A percentile compares a stretch with the other conserved stretches of the same genome.
These are phyloP conservation scores for Chaetomium olivaceum DNA, from an alignment of 2,329 filamentous ascomycete species.

Conservation along the genomic window DNA sequence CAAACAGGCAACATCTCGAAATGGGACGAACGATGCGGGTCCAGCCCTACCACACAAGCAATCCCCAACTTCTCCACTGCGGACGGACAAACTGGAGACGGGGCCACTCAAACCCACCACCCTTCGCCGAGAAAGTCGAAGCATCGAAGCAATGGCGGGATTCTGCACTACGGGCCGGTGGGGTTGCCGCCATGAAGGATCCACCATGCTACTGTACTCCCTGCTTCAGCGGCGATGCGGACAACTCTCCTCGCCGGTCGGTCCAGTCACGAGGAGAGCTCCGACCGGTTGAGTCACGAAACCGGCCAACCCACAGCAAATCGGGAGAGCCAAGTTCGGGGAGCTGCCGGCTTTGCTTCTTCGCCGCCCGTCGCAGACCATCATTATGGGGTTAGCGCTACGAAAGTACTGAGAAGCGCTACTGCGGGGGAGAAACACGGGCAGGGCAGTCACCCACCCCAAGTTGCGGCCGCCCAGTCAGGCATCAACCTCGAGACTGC, in stretches of 20 bases:
- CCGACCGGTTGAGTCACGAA: slow-evolving; percentile 23
- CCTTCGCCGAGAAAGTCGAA: slow-evolving; percentile 13
- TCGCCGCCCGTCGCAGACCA: background rate
- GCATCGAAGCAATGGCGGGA: background rate
- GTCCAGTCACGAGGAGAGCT: background rate
- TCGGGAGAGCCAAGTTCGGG: background rate
- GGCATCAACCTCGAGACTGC: slow-evolving; percentile 9
- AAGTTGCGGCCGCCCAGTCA: background rate
- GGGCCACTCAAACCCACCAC: slow-evolving; percentile 11
- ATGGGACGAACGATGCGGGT: slow-evolving; percentile 8
- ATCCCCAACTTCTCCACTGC: slow-evolving; percentile 7
- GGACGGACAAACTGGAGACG: background rate
- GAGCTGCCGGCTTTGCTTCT: background rate
- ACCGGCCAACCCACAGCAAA: slow-evolving; percentile 12
- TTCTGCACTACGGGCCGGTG: slow-evolving; percentile 8
- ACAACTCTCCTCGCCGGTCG: background rate
- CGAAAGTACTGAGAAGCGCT: background rate
- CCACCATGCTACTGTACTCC: background rate
- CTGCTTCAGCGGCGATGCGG: background rate
- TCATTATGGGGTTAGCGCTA: background rate
- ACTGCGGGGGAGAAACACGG: background rate
- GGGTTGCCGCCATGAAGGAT: slow-evolving; percentile 7
- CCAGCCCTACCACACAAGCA: slow-evolving; percentile 19
- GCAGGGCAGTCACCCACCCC: background rate
- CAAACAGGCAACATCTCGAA: slow-evolving; percentile 7